Base-by-base conservation (phyloP, 768 basidiomycete species). In the Nidularia sp. region DNA sequence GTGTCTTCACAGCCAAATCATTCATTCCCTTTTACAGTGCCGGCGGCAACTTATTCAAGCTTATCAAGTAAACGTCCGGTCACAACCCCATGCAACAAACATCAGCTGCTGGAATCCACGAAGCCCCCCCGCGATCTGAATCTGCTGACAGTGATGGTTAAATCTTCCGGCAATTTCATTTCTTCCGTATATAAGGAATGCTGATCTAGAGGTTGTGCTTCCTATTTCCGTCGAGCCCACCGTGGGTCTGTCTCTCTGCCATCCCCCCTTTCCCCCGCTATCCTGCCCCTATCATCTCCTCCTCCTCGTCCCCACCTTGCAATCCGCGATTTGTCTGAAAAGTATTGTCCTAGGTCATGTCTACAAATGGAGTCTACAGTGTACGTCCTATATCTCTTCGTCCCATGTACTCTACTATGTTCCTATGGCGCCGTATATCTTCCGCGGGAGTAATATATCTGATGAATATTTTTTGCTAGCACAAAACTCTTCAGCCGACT, bases 321-420 rank as follows among this genome's bases (percentile, higher is more conserved):
- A 18, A 18, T 18, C 18, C 18, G 18, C 18, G 18, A 18, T 18
- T 18, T 18, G 18, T 18, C 18, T 18, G 18, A 18, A 18, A 18
- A 18, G 18, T 18, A 18, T 18, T 18, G 18, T 18, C 50, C 44
- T 48, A 10, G 10, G 22, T 25, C 8, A 64, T 68, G 66, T 61
- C 65, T 9, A 58, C 61, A 8, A 54, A 51, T 45, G 55, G 62
- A n/a, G 61, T 66, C 33, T 66, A 68, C 52, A 64, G 60, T 49
- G 66, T 68, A 51, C 55, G 63, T 61, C 45, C 13, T 10, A 36
- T 31, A 36, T 12, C 22, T 35, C 45, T 34, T n/a, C 13, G 51
- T 22, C 34, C n/a, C 33, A 34, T 15, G 35, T 22, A 15, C 32
- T 46, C 5, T 35, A 6, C 13, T 34, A 41, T 13, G 12, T n/a